These are phyloP conservation scores for Fusarium chuoi DNA, from an alignment of 2,329 filamentous ascomycete species.

Conservation along the genomic window DNA sequence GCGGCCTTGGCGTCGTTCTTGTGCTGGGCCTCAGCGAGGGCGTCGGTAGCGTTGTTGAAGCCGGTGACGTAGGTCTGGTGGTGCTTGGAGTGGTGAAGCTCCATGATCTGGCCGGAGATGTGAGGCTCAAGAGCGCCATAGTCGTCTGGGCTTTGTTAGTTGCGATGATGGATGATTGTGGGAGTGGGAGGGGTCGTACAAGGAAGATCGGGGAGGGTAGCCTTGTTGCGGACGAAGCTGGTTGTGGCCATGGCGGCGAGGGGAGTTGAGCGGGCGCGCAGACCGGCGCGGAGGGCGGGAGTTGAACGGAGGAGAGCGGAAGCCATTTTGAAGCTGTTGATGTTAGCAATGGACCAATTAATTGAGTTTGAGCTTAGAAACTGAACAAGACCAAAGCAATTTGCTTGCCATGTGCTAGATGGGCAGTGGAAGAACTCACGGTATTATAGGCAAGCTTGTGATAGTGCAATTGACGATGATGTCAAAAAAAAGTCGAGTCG, in stretches of 20 bases:
- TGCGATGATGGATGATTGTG: background rate
- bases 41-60: slow-evolving; percentile 82
- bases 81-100: slow-evolving; percentile 94
- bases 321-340: slow-evolving; percentile 63
- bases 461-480: slow-evolving; percentile 41
- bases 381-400: background rate
- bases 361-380: background rate
- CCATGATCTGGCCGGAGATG: slow-evolving; percentile 93
- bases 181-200: slow-evolving; percentile 48
- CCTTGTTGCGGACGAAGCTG: slow-evolving; percentile 86
- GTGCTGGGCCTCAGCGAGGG: slow-evolving; percentile 72
- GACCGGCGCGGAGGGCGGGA: slow-evolving; percentile 73
- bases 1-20: slow-evolving; percentile 68
- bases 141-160: slow-evolving; percentile 73
- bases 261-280: slow-evolving; percentile 73
- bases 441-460: background rate
- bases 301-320: slow-evolving; percentile 78
- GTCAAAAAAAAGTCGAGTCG: slow-evolving; percentile 38
- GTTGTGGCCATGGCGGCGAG: slow-evolving; percentile 74
- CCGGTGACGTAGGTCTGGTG: slow-evolving; percentile 94
- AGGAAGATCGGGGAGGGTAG: slow-evolving; percentile 88
- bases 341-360: background rate
- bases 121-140: slow-evolving; percentile 90
- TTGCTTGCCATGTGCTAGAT: background rate
- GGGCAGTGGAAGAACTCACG: slow-evolving; percentile 2